Percentiles rank a stretch among this genome's conserved stretches.
phyloP scores from a whole-genome alignment of 352 stramenopile species.

The Saprolegnia diclina region DNA sequence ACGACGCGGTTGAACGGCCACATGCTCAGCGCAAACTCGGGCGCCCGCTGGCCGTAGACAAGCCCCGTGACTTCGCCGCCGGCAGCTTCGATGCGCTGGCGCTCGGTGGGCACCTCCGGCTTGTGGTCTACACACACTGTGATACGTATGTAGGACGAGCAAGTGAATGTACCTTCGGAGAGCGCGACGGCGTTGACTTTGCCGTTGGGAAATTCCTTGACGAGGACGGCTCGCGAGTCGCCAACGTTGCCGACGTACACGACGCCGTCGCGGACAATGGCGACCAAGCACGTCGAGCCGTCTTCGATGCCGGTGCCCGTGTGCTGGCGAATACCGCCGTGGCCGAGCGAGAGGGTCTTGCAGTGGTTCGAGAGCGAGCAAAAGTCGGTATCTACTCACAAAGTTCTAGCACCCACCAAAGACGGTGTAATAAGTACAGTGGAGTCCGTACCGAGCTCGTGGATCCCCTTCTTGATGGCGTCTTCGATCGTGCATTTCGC shows the following conservation, averaged over 20 bases:
- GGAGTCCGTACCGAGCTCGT: slow-evolving; percentile 8
- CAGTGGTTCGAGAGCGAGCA: slow-evolving; percentile 12
- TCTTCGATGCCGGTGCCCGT: slow-evolving; percentile 46
- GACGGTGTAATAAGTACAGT: not conserved
- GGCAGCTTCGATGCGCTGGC: slow-evolving; percentile 59
- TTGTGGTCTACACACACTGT: slow-evolving; percentile 55
- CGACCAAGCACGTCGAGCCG: slow-evolving; percentile 69
- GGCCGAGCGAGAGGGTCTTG: not conserved
- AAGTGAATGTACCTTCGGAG: slow-evolving; percentile 39
- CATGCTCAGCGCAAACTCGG: slow-evolving; percentile 56
- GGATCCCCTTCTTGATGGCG: slow-evolving; percentile 28
- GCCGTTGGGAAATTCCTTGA: slow-evolving; percentile 32
- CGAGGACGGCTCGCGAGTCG: slow-evolving; percentile 70
- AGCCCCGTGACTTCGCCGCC: slow-evolving; percentile 55
- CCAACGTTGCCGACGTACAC: slow-evolving; percentile 78
- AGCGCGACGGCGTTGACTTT: slow-evolving; percentile 52
- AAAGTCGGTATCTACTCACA: slow-evolving; percentile 18
- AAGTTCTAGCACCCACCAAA: not conserved
- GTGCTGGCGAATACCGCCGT: not conserved
- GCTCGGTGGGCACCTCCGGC: slow-evolving; percentile 67
- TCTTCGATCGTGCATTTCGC: slow-evolving; percentile 36
- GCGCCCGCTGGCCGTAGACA: slow-evolving; percentile 28
- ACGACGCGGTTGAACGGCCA: slow-evolving; percentile 73
- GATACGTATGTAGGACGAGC: not conserved
- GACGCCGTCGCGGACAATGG: slow-evolving; percentile 59